Conservation (phyloP, 2,329 filamentous ascomycete genomes). For the Simplicillium sp. region DNA sequence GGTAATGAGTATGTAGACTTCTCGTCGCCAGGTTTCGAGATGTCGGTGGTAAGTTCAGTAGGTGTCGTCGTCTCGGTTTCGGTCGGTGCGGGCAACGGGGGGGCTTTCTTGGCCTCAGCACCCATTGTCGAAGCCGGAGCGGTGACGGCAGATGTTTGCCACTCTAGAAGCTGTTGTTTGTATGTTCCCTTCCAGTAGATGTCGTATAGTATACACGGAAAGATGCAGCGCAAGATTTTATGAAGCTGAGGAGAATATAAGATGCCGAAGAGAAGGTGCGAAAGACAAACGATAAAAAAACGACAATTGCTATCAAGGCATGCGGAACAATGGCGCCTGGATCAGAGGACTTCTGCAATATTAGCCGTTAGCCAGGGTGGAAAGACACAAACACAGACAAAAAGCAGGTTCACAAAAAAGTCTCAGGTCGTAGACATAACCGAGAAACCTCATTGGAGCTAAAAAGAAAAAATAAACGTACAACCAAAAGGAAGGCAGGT, state of each 20-base stretch:
- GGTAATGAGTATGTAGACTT: constrained; percentile 72
- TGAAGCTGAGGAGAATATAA: not conserved
- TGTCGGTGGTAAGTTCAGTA: constrained; percentile 56
- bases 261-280: not conserved
- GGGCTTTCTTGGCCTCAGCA: constrained; percentile 44
- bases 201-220: too few relatives aligned
- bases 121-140: constrained; percentile 32
- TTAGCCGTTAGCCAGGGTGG: too few relatives aligned
- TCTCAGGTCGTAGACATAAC: too few relatives aligned
- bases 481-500: not conserved
- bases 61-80: constrained; percentile 59
- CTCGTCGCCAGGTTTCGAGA: constrained; percentile 58
- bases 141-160: not conserved
- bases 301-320: not conserved
- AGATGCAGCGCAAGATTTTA: too few relatives aligned
- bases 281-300: constrained; percentile 1
- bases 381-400: too few relatives aligned
- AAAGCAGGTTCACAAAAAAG: too few relatives aligned
- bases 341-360: too few relatives aligned
- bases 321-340: not conserved
- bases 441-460: too few relatives aligned
- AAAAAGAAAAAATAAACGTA: not conserved
- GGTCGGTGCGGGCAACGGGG: constrained; percentile 70
- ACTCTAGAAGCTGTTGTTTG: not conserved
- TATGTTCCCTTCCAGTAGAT: not conserved